Evolutionary conservation across 2,329 filamentous ascomycete genomes (phyloP).

Genomic region (Scedosporium boydii): DNA sequence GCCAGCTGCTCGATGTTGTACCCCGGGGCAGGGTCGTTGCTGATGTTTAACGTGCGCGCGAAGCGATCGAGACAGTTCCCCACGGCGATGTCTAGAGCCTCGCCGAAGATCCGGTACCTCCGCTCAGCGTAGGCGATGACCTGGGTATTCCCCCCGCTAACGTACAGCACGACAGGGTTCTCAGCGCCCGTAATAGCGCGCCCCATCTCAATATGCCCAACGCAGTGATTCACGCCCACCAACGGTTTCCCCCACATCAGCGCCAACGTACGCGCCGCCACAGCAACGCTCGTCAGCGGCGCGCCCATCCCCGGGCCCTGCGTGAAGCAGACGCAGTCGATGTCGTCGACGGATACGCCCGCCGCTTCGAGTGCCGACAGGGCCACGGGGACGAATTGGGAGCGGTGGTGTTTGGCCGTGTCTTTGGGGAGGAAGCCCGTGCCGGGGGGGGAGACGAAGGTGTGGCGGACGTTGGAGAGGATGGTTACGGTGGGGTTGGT

Average conservation of each 20-base stretch:
- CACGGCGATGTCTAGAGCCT: slow-evolving; percentile 94
- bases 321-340: slow-evolving; percentile 93
- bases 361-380: slow-evolving; percentile 69
- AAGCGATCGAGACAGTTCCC: slow-evolving; percentile 97
- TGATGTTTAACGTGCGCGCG: slow-evolving; percentile 80
- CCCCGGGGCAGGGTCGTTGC: slow-evolving; percentile 91
- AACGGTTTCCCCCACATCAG: slow-evolving; percentile 83
- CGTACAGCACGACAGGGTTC: slow-evolving; percentile 93
- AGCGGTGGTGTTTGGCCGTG: slow-evolving; percentile 83
- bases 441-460: slow-evolving; percentile 83
- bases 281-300: slow-evolving; percentile 75
- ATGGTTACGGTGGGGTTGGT: slow-evolving; percentile 48
- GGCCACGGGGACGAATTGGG: slow-evolving; percentile 74
- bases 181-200: slow-evolving; percentile 79
- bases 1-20: slow-evolving; percentile 98
- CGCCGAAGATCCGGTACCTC: slow-evolving; percentile 94
- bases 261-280: slow-evolving; percentile 72
- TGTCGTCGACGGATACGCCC: slow-evolving; percentile 47
- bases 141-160: slow-evolving; percentile 92
- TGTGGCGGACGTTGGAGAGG: slow-evolving; percentile 90
- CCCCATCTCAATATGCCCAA: slow-evolving; percentile 99
- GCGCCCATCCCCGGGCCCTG: slow-evolving; percentile 95
- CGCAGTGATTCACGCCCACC: slow-evolving; percentile 94
- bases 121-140: slow-evolving; percentile 94
- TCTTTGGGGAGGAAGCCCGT: slow-evolving; percentile 95